phyloP scores from a whole-genome alignment of 2,329 filamentous ascomycete species.

The Proliferodiscus dingleyae region DNA sequence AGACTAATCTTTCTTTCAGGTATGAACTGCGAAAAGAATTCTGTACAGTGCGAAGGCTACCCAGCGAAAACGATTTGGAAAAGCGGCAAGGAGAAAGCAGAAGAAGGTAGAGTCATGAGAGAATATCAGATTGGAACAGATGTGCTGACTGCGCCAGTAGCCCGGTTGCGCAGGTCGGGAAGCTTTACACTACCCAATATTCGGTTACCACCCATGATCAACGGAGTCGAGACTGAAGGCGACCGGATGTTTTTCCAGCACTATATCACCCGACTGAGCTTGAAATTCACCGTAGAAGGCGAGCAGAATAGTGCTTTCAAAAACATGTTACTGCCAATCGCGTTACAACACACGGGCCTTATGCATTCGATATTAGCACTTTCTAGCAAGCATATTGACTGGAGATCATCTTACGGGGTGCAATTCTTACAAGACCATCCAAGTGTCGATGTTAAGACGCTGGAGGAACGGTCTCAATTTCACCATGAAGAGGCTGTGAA shows the following conservation, averaged over 20 bases:
- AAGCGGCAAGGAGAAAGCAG: constrained; percentile 69
- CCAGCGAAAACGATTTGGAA: constrained; percentile 83
- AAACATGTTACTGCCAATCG: constrained; percentile 76
- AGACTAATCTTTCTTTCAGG: constrained; percentile 42
- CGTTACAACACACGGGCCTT: constrained; percentile 70
- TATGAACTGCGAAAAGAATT: constrained; percentile 89
- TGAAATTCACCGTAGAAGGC: constrained; percentile 75
- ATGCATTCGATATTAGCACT: constrained; percentile 89
- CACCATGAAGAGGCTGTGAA: constrained; percentile 53
- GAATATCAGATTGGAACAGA: constrained; percentile 18
- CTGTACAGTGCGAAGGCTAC: constrained; percentile 86
- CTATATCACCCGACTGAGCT: constrained; percentile 74
- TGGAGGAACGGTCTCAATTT: constrained; percentile 48
- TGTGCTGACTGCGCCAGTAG: constrained; percentile 34
- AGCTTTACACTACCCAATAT: constrained; percentile 45
- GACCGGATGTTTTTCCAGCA: constrained; percentile 80
- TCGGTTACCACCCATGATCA: constrained; percentile 63
- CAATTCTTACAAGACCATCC: constrained; percentile 48
- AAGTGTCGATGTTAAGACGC: constrained; percentile 40
- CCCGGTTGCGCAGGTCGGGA: constrained; percentile 42
- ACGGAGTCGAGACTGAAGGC: constrained; percentile 73
- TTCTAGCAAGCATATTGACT: constrained; percentile 70
- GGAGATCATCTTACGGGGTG: constrained; percentile 50
- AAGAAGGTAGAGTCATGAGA: constrained; percentile 51
- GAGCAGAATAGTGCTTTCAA: constrained; percentile 78